A percentile compares a stretch with the other conserved stretches of the same genome.
phyloP scores from a whole-genome alignment of 257 asterid genomes.

The Przewalskia tangutica region DNA sequence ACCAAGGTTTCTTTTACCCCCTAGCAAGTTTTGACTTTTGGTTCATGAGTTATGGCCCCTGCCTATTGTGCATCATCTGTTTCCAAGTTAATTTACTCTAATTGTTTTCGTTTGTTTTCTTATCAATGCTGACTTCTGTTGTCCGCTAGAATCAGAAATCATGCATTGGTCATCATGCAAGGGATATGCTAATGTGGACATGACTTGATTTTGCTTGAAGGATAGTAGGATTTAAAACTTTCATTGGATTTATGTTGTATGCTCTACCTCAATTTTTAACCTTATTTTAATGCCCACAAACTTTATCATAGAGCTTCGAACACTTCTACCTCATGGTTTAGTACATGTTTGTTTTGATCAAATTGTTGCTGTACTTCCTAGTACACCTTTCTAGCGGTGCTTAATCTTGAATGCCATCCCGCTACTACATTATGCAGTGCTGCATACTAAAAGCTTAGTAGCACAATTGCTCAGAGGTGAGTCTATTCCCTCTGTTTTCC shows the following conservation, averaged over 20 bases:
- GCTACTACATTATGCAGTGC: neutral
- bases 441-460: neutral
- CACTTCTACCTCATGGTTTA: neutral
- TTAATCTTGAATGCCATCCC: neutral
- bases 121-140: neutral
- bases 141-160: neutral
- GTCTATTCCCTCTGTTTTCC: neutral
- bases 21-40: neutral
- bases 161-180: neutral
- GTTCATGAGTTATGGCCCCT: neutral
- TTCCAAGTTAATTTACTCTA: neutral
- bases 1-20: neutral
- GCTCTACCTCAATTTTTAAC: neutral
- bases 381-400: neutral
- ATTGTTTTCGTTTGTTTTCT: neutral
- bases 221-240: neutral
- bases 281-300: neutral
- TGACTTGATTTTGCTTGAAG: neutral
- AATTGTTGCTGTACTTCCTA: neutral
- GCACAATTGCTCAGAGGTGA: neutral
- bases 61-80: neutral
- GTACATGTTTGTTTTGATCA: neutral
- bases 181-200: neutral
- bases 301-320: neutral
- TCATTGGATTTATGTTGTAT: neutral